Base-by-base conservation (phyloP, 139 green algal species). In the Trebouxia sp. region DNA sequence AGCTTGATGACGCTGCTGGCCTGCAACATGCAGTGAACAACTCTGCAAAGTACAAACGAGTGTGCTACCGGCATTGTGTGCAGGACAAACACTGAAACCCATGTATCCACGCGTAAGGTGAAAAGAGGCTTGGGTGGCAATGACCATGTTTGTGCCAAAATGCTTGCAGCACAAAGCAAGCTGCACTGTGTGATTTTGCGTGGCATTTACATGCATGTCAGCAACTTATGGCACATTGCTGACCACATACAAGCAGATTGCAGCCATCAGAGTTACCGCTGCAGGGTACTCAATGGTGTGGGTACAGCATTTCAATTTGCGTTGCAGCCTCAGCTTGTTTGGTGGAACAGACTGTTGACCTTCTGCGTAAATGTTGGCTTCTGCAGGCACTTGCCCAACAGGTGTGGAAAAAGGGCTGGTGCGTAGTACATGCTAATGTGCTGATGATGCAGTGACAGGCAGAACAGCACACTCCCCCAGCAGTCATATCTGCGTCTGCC, bases 351-450 rank as follows among this genome's bases (percentile, higher is more conserved):
- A 42, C 20, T 39, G 8, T 32, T 12, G 14, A 69, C n/a, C 56
- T 69, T 22, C n/a, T 69, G 24, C 26, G 11, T 41, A 26, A 7
- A 26, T 32, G 24, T n/a, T 32, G 67, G 67, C 39, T 50, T 47
- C 39, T 51, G 87, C 48, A 99, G 82, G 76, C 87, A 91, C 26
- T 78, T 81, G 30, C 97, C 97, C 62, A 99, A 86, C 48, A 99
- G 87, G 83, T 98, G 90, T 0, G 85, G 90, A 84, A 99, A 99
- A 84, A 99, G 98, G 9, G 96, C 97, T 0, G 96, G 96, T 15
- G 96, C 97, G 82, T 89, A 98, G 88, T 97, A 99, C 62, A 98
- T 62, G 26, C 67, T 83, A 97, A 99, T 99, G 79, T 99, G 96
- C 83, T 98, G 99, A 92, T 98, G 95, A 82, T 96, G 97, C 0